These are phyloP conservation scores for Lojkania enalia DNA, from an alignment of 2,329 filamentous ascomycete species.

Conservation along the genomic window DNA sequence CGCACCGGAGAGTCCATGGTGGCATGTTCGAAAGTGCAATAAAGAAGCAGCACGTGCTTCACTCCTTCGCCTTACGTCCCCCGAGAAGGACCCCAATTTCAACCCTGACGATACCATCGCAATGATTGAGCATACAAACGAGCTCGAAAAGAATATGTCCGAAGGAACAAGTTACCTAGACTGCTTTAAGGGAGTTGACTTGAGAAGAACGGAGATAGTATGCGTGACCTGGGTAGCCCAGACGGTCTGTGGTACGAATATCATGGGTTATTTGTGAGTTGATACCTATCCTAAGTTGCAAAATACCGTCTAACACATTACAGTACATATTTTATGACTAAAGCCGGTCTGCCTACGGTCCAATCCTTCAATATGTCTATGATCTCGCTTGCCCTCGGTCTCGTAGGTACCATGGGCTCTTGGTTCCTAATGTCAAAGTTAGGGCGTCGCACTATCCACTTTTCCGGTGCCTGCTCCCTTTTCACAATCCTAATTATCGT, in stretches of 20 bases:
- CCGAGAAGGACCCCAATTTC: constrained; percentile 61
- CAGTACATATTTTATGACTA: constrained; percentile 51
- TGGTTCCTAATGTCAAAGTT: constrained; percentile 81
- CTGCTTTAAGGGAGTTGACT: constrained; percentile 77
- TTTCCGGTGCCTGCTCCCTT: constrained; percentile 63
- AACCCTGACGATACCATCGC: constrained; percentile 62
- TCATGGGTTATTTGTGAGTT: constrained; percentile 48
- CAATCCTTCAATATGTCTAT: constrained; percentile 50
- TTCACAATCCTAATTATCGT: constrained; percentile 74
- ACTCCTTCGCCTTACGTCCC: constrained; percentile 66
- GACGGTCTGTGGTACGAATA: constrained; percentile 48
- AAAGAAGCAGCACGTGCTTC: constrained; percentile 66
- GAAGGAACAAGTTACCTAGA: constrained; percentile 73
- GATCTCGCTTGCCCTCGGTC: constrained; percentile 65
- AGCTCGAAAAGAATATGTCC: constrained; percentile 71
- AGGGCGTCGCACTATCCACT: constrained; percentile 73
- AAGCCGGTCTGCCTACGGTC: constrained; percentile 47
- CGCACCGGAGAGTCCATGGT: constrained; percentile 72
- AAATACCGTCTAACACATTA: constrained; percentile 8
- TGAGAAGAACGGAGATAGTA: constrained; percentile 74
- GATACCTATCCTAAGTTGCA: background rate
- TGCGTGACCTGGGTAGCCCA: constrained; percentile 54
- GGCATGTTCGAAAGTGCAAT: constrained; percentile 67
- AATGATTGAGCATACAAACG: constrained; percentile 89
- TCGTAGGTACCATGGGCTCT: constrained; percentile 75